Conservation (phyloP, 2,329 filamentous ascomycete species). For the Hymenoscyphus albidus region DNA sequence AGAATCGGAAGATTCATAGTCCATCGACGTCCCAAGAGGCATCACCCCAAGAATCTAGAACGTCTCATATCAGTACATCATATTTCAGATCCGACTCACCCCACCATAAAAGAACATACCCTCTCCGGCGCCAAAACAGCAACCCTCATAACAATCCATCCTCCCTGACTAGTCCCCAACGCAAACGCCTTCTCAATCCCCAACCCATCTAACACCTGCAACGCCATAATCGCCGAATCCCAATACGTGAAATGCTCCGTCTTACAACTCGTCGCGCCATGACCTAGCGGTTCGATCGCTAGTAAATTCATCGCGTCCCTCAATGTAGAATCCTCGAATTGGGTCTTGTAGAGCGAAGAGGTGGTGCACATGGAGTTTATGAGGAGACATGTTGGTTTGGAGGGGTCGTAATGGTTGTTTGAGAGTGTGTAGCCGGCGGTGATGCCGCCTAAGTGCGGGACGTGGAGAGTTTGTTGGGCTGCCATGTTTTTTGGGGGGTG, state of each 20-base stretch:
- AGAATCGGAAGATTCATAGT: slow-evolving; percentile 47
- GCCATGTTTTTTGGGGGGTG: neutral
- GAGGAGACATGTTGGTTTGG: slow-evolving; percentile 49
- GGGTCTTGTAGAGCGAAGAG: slow-evolving; percentile 42
- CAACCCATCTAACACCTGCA: slow-evolving; percentile 53
- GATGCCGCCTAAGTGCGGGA: slow-evolving; percentile 1
- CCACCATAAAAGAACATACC: slow-evolving; percentile 9
- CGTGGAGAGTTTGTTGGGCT: neutral
- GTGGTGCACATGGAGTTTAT: slow-evolving; percentile 52
- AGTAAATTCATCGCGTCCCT: slow-evolving; percentile 45
- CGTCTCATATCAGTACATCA: neutral
- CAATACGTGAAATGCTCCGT: slow-evolving; percentile 52
- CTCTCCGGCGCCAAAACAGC: slow-evolving; percentile 47
- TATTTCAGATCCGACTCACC: too few species aligned
- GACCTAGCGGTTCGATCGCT: slow-evolving; percentile 51
- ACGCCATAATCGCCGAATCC: slow-evolving; percentile 51
- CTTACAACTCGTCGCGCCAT: slow-evolving; percentile 42
- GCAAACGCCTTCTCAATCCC: slow-evolving; percentile 46
- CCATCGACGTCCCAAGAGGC: slow-evolving; percentile 50
- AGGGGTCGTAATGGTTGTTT: slow-evolving; percentile 41
- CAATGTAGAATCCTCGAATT: slow-evolving; percentile 42
- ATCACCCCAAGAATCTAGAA: slow-evolving; percentile 43
- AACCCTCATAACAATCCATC: slow-evolving; percentile 49
- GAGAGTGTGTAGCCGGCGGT: slow-evolving; percentile 1
- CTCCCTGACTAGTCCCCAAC: slow-evolving; percentile 50